phyloP scores from a whole-genome alignment of 805 yeast species.

The Wickerhamiella slavikovae region DNA sequence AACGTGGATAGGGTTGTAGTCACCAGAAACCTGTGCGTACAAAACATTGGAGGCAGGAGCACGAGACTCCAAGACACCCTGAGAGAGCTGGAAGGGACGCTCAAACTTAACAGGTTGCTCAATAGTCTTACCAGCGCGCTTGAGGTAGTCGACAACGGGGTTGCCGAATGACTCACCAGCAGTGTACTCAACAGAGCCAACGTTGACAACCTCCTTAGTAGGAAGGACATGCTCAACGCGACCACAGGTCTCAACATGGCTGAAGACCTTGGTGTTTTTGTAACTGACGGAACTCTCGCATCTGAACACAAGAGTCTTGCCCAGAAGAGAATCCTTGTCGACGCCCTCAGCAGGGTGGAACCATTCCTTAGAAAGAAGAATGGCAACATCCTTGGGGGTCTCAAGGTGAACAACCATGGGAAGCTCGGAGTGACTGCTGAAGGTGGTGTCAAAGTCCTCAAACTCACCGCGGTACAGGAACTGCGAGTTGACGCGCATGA shows the following conservation, averaged over 20 bases:
- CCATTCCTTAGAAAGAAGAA: slow-evolving; percentile 92
- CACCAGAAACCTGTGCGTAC: slow-evolving; percentile 94
- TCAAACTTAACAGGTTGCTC: slow-evolving; percentile 89
- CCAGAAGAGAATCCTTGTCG: slow-evolving; percentile 46
- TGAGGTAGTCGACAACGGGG: slow-evolving; percentile 87
- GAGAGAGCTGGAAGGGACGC: slow-evolving; percentile 66
- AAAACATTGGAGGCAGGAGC: slow-evolving; percentile 95
- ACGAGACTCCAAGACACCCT: slow-evolving; percentile 26
- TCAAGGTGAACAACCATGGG: slow-evolving; percentile 62
- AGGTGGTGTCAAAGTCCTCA: slow-evolving; percentile 74
- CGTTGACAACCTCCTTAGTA: slow-evolving; percentile 67
- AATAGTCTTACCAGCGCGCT: slow-evolving; percentile 78
- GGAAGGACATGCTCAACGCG: slow-evolving; percentile 74
- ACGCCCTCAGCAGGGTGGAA: slow-evolving; percentile 46
- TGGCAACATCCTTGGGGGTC: slow-evolving; percentile 76
- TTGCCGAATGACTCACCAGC: slow-evolving; percentile 91
- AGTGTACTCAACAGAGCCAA: slow-evolving; percentile 68
- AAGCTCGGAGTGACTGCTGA: slow-evolving; percentile 69
- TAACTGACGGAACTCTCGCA: slow-evolving; percentile 66
- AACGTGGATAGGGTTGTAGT: slow-evolving; percentile 95
- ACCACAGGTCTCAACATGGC: slow-evolving; percentile 70
- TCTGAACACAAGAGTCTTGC: slow-evolving; percentile 72
- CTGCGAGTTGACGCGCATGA: slow-evolving; percentile 84
- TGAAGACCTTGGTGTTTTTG: slow-evolving; percentile 55
- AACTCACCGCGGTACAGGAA: slow-evolving; percentile 93